A percentile compares a stretch with the other conserved stretches of the same genome.
Conservation (phyloP, 129 eudicot species). For the Logfia minima region DNA sequence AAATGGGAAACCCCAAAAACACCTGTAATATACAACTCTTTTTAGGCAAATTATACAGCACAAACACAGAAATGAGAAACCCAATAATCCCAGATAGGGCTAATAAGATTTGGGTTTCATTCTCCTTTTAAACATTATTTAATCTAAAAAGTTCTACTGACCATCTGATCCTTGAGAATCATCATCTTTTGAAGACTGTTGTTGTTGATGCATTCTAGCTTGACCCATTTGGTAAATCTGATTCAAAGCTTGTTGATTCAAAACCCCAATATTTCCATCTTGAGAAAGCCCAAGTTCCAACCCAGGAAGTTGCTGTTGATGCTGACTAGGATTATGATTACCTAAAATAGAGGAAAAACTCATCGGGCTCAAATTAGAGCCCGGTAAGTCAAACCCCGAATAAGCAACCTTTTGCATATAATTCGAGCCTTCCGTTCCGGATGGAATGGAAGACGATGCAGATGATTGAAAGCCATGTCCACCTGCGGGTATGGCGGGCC, state of each 20-base stretch:
- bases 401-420: conserved; percentile 63
- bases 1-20: conserved; percentile 29
- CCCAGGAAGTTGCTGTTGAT: conserved; percentile 64
- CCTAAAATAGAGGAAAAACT: conserved; percentile 75
- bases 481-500: conserved; percentile 42
- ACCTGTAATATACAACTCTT: conserved; percentile 36
- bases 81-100: conserved; percentile 5
- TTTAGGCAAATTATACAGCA: conserved; percentile 29
- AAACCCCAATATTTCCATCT: conserved; percentile 69
- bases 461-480: conserved; percentile 54
- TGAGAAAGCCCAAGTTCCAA: conserved; percentile 82
- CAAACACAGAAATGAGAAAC: conserved; percentile 25
- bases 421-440: conserved; percentile 41
- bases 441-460: conserved; percentile 43
- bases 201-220: conserved; percentile 58
- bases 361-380: conserved; percentile 54
- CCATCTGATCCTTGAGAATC: conserved; percentile 80
- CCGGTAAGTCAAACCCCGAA: conserved; percentile 65
- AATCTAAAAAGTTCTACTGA: conserved; percentile 31
- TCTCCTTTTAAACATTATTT: background rate
- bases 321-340: conserved; percentile 32
- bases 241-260: conserved; percentile 59
- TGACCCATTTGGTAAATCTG: conserved; percentile 88
- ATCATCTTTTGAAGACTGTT: conserved; percentile 64
- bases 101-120: conserved; percentile 26